Base-by-base conservation (phyloP, 352 stramenopile species). In the Pythium sukuiense region DNA sequence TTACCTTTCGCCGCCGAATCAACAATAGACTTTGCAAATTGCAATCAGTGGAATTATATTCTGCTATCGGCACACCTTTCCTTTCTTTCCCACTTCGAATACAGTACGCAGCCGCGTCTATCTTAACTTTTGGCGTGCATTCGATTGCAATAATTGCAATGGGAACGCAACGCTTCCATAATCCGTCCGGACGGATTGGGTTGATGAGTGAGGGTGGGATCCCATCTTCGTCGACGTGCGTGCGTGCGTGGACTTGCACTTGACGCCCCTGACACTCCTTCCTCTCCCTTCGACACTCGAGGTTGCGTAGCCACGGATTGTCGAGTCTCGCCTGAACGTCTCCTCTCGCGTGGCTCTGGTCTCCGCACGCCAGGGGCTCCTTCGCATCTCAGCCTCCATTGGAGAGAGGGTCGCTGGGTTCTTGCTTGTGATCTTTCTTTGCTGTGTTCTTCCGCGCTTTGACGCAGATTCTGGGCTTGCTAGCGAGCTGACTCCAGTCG, bases 401-500 rank as follows among this genome's bases (percentile, higher is more conserved):
- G 39, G 3, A 14, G 39, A 14, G 11, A 14, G 39, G 11, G 39
- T 46, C 11, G 39, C 39, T 49, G 14, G 16, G 5, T 49, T 1
- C 14, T 24, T 14, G 26, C 43, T 6, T 49, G 43, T 49, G 18
- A 12, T 49, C 16, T 9, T 20, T 49, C 16, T 9, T 20, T 26
- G 18, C 13, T 48, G 12, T 48, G 41, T 48, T 4, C 33, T 39
- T 39, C 8, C 9, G 13, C 9, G 37, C 37, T 43, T 16, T 13
- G 13, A 43, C 13, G 37, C 37, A 5, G 43, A 12, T 5, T 27
- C 43, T 5, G 1, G 14, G 6, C n/a, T 4, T 37, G 8, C 18
- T 65, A 43, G 46, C 59, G 43, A 45, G 33, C 20, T 20, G 41
- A 59, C 41, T 59, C 43, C 0, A 49, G 54, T 14, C 16, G 54